Evolutionary conservation across 2,329 filamentous ascomycete genomes (phyloP), one percentile per base, ranked within the genome.

Genomic region (Plectosphaerella sp.): DNA sequence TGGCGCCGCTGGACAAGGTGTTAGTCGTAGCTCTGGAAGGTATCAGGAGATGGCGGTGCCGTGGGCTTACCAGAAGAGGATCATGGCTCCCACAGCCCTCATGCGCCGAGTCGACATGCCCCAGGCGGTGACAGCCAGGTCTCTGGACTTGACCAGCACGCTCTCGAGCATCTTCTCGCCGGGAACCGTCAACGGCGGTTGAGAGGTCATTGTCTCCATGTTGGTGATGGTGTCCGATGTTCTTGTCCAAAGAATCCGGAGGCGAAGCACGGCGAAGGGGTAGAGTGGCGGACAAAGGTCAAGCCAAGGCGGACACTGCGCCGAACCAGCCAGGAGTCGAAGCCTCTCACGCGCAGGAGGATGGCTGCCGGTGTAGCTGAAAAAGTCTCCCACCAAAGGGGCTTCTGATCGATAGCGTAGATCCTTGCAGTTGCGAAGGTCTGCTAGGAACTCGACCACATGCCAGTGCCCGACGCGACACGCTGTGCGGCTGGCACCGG

Each of bases 21-120:
- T 4, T 28, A 16, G n/a, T 22, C 2, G 15, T 45, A 3, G 5
- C 14, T 8, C 10, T 18, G 15, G 4, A 39, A 11, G 8, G 18
- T 39, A 10, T 15, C 12, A 14, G n/a, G 16, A 37, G 11, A n/a
- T 33, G 28, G 11, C 10, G 41, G 35, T 48, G 47, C 14, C n/a
- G 14, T 52, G 7, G 15, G 56, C 67, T 56, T 59, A 69, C 65
- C 66, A 48, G 46, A 71, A 54, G n/a, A 69, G n/a, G 14, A 68
- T 39, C 22, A 68, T 54, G 5, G 57, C 58, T 37, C 60, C 60
- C 15, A 61, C 52, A 9, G 67, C 45, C 42, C 64, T 63, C 58
- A 70, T 67, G 9, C 70, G 67, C 39, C 66, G 63, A 14, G 63
- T 66, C 3, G 63, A 70, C 53, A 60, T 61, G 15, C 60, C 56